Conservation (phyloP, 202 grass and related monocot genomes). For the Bolboschoenoplectus hybrid region DNA sequence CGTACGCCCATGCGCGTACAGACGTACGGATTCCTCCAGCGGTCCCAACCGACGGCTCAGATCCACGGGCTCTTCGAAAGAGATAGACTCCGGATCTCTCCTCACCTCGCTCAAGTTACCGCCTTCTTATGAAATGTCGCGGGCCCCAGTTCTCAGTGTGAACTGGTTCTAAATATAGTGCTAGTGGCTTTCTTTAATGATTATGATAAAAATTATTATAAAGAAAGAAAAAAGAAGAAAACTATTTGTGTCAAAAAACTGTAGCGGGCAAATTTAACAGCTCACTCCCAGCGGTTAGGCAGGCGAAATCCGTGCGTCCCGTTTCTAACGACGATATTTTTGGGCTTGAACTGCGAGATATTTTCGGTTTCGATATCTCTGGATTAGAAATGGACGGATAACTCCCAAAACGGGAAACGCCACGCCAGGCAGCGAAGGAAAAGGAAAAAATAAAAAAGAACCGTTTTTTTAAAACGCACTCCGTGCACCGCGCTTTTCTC, state of each 20-base stretch:
- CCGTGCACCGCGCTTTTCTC: slow-evolving; percentile 8
- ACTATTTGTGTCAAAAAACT: slow-evolving; percentile 27
- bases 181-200: background rate
- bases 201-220: background rate
- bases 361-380: slow-evolving; percentile 14
- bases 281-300: slow-evolving; percentile 29
- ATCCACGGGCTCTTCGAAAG: background rate
- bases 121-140: background rate
- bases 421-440: background rate
- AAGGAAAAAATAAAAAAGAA: background rate
- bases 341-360: slow-evolving; percentile 2
- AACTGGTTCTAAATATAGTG: slow-evolving; percentile 28
- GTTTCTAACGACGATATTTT: slow-evolving; percentile 35
- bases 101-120: background rate
- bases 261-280: slow-evolving; percentile 34
- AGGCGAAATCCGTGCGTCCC: slow-evolving; percentile 24
- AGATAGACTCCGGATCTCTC: background rate
- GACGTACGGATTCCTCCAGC: slow-evolving; percentile 25
- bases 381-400: background rate
- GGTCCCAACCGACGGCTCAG: slow-evolving; percentile 31
- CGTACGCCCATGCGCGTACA: slow-evolving; percentile 40
- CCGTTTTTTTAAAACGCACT: slow-evolving; percentile 12
- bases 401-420: slow-evolving; percentile 35
- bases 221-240: background rate
- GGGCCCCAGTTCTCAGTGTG: slow-evolving; percentile 12